Evolutionary conservation across 2,329 filamentous ascomycete genomes (phyloP).

Genomic region (Incumbomyces delicatus): DNA sequence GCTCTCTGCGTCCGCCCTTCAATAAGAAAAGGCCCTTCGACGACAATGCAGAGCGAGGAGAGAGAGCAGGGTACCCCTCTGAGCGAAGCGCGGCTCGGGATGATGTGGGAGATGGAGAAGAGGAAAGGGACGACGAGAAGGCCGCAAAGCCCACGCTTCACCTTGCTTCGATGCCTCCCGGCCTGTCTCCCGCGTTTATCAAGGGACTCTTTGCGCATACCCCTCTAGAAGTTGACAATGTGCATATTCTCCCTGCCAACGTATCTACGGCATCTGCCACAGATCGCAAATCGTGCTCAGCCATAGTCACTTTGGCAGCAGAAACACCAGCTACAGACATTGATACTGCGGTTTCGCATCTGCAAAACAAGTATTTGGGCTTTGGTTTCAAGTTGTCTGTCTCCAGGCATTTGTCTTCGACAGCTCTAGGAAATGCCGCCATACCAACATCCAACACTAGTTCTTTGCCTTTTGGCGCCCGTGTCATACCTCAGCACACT

Average conservation of each 20-base stretch:
- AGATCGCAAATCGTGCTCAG: conserved; percentile 63
- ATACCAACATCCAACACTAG: conserved; percentile 34
- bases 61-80: conserved; percentile 27
- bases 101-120: conserved; percentile 34
- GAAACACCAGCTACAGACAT: conserved; percentile 78
- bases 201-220: conserved; percentile 39
- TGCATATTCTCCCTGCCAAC: conserved; percentile 57
- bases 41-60: conserved; percentile 21
- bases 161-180: conserved; percentile 44
- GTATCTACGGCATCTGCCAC: conserved; percentile 35
- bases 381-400: conserved; percentile 73
- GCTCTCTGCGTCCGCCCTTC: conserved; percentile 49
- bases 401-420: conserved; percentile 73
- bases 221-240: conserved; percentile 57
- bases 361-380: conserved; percentile 78
- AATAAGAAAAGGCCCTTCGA: conserved; percentile 48
- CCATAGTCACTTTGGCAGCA: conserved; percentile 70
- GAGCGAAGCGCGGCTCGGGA: conserved; percentile 33
- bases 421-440: conserved; percentile 48
- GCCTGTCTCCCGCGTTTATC: conserved; percentile 40
- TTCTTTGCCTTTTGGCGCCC: conserved; percentile 69
- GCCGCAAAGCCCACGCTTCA: conserved; percentile 47
- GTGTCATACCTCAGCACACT: conserved; percentile 45
- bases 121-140: conserved; percentile 38
- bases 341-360: conserved; percentile 62